Evolutionary conservation across 495 filamentous ascomycete species (phyloP).

Genomic region (Poronia punctata): DNA sequence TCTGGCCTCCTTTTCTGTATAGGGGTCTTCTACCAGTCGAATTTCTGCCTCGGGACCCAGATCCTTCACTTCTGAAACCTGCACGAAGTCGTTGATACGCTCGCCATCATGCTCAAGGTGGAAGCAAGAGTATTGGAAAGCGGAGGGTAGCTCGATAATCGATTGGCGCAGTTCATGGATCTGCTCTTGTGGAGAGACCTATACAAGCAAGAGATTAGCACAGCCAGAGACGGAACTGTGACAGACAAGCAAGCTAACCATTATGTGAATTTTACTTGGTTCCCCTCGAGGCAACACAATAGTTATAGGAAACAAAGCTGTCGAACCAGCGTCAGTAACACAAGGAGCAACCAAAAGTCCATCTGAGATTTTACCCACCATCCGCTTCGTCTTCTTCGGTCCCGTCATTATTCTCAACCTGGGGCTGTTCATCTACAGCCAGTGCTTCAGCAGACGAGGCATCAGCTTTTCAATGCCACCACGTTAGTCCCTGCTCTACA

Average conservation of each 20-base stretch:
- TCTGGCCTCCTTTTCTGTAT: conserved; percentile 96
- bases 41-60: conserved; percentile 69
- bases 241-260: conserved; percentile 46
- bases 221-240: conserved; percentile 16
- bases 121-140: conserved; percentile 97
- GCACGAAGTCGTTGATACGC: conserved; percentile 89
- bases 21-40: conserved; percentile 84
- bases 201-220: conserved; percentile 22
- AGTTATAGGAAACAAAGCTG: conserved; percentile 65
- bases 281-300: conserved; percentile 80
- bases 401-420: conserved; percentile 21
- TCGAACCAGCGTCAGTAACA: conserved; percentile 11
- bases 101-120: conserved; percentile 83
- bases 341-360: neutral
- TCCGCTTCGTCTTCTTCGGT: conserved; percentile 21
- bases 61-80: conserved; percentile 84
- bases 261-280: conserved; percentile 72
- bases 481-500: conserved; percentile 5
- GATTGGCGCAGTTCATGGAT: conserved; percentile 97
- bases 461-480: conserved; percentile 12
- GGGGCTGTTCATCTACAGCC: conserved; percentile 18
- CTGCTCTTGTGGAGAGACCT: conserved; percentile 91
- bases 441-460: conserved; percentile 15
- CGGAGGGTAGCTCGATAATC: conserved; percentile 86
- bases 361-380: conserved; percentile 16